Percentiles rank a stretch among this genome's conserved stretches.
phyloP scores from a whole-genome alignment of 2,329 filamentous ascomycete genomes.

The Hypoxylon sp. region DNA sequence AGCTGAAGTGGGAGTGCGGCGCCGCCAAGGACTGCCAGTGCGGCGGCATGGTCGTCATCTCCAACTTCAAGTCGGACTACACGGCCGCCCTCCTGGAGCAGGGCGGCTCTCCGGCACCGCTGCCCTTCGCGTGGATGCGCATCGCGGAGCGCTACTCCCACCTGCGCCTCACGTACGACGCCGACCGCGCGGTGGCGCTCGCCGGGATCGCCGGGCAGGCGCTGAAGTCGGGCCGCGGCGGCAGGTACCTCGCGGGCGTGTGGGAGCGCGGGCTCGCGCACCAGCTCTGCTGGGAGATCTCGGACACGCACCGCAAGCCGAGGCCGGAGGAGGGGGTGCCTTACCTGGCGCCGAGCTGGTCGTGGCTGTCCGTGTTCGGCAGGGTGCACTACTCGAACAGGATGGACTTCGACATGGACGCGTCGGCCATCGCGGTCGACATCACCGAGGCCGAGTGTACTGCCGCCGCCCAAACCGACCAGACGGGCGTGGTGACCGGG shows the following conservation, averaged over 20 bases:
- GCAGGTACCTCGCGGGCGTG: constrained; percentile 2
- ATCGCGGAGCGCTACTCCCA: neutral
- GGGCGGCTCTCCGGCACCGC: no score
- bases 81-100: neutral
- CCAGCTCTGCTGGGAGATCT: constrained; percentile 1
- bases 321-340: no score
- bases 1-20: neutral
- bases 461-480: no score
- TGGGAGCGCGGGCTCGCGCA: constrained; percentile 1
- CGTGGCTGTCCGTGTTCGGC: neutral
- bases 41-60: neutral
- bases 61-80: neutral
- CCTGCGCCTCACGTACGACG: neutral
- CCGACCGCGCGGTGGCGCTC: neutral
- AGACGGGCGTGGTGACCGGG: no score
- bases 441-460: no score
- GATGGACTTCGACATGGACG: no score
- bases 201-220: neutral
- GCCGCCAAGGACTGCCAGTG: neutral
- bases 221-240: neutral
- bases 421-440: no score
- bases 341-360: constrained; percentile 2
- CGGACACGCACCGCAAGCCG: neutral
- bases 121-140: neutral
- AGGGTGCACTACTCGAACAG: no score